Percentiles rank a stretch among this genome's conserved stretches.
Evolutionary conservation across 148 eudicot genomes (phyloP).

Genomic region (Spergularia marina): DNA sequence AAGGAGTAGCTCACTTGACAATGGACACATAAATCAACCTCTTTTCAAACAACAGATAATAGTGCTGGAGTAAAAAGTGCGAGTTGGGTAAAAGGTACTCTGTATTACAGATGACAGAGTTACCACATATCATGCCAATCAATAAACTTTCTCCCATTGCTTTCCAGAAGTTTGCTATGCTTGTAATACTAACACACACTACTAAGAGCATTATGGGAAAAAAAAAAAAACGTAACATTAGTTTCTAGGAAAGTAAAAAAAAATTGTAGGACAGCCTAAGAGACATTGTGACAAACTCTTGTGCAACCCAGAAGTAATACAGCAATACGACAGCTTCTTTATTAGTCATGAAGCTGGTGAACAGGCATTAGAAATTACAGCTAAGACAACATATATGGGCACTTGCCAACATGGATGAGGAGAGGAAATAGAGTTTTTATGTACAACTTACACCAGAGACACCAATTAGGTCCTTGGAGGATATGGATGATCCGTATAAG

Average conservation of each 20-base stretch:
- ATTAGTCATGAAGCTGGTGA: background rate
- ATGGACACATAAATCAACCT: too few species aligned
- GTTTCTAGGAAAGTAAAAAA: background rate
- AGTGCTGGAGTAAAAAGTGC: background rate
- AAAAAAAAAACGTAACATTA: background rate
- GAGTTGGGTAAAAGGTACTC: background rate
- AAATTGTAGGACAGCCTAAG: too few species aligned
- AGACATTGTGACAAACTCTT: background rate
- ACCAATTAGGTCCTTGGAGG: slow-evolving; percentile 78
- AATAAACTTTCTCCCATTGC: background rate
- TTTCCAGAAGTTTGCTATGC: background rate
- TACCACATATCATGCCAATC: background rate
- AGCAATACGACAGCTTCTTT: background rate
- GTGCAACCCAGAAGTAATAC: background rate
- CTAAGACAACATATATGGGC: background rate
- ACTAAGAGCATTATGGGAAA: background rate
- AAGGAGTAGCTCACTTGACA: too few species aligned
- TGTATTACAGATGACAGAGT: background rate
- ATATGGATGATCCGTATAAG: slow-evolving; percentile 80
- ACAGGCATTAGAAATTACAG: background rate
- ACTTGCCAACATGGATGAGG: background rate
- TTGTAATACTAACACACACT: background rate
- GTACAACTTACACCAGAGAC: slow-evolving; percentile 80
- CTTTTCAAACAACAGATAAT: too few species aligned
- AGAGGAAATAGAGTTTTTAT: background rate